Evolutionary conservation across 305 asterid species (phyloP).

Genomic region (Fraxinus albicans): DNA sequence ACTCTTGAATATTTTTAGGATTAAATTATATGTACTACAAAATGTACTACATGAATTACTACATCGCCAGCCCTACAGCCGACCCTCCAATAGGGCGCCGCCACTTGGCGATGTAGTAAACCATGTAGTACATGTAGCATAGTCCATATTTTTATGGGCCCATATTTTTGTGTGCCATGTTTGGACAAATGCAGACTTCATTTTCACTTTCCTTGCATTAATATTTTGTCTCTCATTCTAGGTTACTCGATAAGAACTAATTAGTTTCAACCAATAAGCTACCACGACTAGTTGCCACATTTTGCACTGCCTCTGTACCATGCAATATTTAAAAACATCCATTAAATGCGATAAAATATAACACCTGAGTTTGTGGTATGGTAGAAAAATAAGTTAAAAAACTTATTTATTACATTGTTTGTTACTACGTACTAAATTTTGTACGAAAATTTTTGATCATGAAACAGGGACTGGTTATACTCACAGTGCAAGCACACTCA

Average conservation of each 20-base stretch:
- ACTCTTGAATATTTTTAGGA: not conserved
- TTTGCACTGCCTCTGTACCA: not conserved
- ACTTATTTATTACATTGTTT: not conserved
- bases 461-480: constrained; percentile 66
- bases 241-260: constrained; percentile 21
- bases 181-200: constrained; percentile 23
- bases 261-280: constrained; percentile 35
- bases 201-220: constrained; percentile 36
- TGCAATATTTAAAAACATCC: not conserved
- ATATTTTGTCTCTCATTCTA: constrained; percentile 17
- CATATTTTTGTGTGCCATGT: constrained; percentile 1
- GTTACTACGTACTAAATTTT: not conserved
- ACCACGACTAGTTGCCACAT: constrained; percentile 26
- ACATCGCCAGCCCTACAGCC: no score
- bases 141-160: constrained; percentile 22
- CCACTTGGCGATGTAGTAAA: no score
- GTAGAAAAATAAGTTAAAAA: not conserved
- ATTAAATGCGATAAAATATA: not conserved
- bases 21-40: no score
- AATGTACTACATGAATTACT: no score
- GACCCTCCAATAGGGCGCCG: no score
- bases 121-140: no score
- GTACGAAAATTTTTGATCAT: not conserved
- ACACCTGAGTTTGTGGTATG: not conserved
- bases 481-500: constrained; percentile 77